Percentiles rank a stretch among this genome's conserved stretches.
Evolutionary conservation across 352 stramenopile species (phyloP).

Genomic region (Halophytophthora polymorphica): DNA sequence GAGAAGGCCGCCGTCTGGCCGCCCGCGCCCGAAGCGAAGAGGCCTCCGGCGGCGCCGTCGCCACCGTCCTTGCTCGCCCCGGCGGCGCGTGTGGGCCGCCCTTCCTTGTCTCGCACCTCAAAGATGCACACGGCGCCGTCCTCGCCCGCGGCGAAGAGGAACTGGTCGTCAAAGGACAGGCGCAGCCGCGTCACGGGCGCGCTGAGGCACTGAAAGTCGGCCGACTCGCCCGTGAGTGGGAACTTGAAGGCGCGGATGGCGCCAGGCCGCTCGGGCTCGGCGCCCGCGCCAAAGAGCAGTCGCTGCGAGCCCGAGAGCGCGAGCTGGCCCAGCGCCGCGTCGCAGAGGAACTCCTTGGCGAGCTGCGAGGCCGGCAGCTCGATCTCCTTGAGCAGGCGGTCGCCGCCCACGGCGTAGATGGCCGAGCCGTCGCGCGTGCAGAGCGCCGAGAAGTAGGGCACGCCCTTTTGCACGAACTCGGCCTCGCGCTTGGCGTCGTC

Average conservation of each 20-base stretch:
- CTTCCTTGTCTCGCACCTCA: conserved; percentile 87
- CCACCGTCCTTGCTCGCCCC: conserved; percentile 17
- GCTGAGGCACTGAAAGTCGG: conserved; percentile 84
- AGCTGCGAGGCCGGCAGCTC: conserved; percentile 78
- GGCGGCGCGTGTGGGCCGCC: conserved; percentile 47
- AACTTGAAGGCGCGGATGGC: conserved; percentile 86
- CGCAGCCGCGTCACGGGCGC: conserved; percentile 76
- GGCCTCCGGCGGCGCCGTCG: conserved; percentile 5
- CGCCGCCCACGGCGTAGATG: conserved; percentile 83
- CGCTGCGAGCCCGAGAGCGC: conserved; percentile 80
- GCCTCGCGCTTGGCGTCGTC: conserved; percentile 89
- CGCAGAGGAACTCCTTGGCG: conserved; percentile 79
- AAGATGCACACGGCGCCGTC: conserved; percentile 87
- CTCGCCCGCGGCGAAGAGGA: conserved; percentile 87
- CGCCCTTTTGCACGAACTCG: conserved; percentile 93
- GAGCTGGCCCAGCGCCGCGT: conserved; percentile 79
- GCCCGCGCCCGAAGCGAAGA: conserved; percentile 8
- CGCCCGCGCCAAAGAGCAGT: conserved; percentile 86
- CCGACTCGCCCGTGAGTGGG: conserved; percentile 87
- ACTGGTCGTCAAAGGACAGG: conserved; percentile 86
- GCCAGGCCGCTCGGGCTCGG: conserved; percentile 72
- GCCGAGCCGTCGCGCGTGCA: conserved; percentile 77
- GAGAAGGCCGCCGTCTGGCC: conserved; percentile 37
- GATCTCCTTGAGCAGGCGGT: conserved; percentile 91
- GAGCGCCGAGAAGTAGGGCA: conserved; percentile 85